Conservation (phyloP, 257 asterid genomes). For the Capsicum baccatum region DNA sequence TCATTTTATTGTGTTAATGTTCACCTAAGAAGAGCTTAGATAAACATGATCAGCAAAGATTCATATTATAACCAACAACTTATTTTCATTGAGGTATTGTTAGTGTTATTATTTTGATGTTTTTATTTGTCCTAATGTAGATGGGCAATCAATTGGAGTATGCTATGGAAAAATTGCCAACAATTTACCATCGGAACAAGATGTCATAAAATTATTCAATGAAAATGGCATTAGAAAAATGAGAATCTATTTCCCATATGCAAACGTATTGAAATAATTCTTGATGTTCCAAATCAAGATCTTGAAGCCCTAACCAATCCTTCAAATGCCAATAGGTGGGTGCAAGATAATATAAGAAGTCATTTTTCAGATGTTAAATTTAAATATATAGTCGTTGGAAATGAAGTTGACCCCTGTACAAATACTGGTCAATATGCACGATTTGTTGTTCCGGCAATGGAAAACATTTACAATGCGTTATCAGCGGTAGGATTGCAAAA, state of each 20-base stretch:
- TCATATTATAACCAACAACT: neutral
- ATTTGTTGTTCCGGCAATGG: conserved; percentile 39
- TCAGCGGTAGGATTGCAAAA: conserved; percentile 15
- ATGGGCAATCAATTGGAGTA: no score
- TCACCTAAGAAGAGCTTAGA: neutral
- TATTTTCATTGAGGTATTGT: neutral
- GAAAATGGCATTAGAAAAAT: conserved; percentile 31
- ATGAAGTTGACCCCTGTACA: conserved; percentile 34
- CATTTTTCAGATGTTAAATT: conserved; percentile 36
- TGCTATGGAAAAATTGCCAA: conserved; percentile 9
- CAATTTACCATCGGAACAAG: conserved; percentile 42
- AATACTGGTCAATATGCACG: neutral
- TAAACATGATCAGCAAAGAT: neutral
- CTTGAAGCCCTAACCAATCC: conserved; percentile 34
- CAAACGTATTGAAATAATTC: conserved; percentile 34
- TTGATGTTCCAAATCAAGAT: conserved; percentile 39
- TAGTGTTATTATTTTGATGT: neutral
- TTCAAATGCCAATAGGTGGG: conserved; percentile 39
- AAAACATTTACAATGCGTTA: conserved; percentile 39
- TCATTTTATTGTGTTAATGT: neutral
- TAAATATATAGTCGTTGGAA: conserved; percentile 51
- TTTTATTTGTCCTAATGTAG: no score
- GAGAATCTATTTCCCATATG: conserved; percentile 39
- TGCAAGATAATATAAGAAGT: conserved; percentile 31
- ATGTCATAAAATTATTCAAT: conserved; percentile 39